A percentile compares a stretch with the other conserved stretches of the same genome.
These are phyloP conservation scores for Acer campestre DNA, from an alignment of 345 rosid genomes.

Conservation along the genomic window DNA sequence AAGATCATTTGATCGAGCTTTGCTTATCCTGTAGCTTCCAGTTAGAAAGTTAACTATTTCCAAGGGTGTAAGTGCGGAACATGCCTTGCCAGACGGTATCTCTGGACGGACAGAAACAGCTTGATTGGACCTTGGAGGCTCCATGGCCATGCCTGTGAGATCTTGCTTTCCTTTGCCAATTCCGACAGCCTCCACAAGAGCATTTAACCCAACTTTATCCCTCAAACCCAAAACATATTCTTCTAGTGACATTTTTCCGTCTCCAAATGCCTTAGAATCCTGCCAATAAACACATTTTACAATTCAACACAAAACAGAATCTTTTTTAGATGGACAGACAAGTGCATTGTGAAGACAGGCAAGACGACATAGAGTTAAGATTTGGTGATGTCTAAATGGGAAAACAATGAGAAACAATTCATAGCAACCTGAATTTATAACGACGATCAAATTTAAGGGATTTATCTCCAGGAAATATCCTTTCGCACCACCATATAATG, in stretches of 20 bases:
- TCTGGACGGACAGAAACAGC: slow-evolving; percentile 42
- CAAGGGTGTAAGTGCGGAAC: slow-evolving; percentile 49
- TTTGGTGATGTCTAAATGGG: no score
- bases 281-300: slow-evolving; percentile 20
- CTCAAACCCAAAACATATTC: slow-evolving; percentile 70
- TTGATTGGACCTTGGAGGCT: slow-evolving; percentile 54
- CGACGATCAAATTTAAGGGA: no score
- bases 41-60: slow-evolving; percentile 70
- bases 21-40: slow-evolving; percentile 72
- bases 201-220: slow-evolving; percentile 40
- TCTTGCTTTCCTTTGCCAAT: slow-evolving; percentile 69
- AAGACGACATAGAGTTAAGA: neutral
- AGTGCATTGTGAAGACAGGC: neutral
- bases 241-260: slow-evolving; percentile 52
- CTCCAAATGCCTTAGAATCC: slow-evolving; percentile 48
- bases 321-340: neutral
- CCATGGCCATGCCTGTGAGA: slow-evolving; percentile 55
- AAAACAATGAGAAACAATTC: neutral
- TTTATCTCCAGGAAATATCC: neutral
- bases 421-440: neutral
- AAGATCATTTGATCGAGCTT: slow-evolving; percentile 74
- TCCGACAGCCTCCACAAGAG: slow-evolving; percentile 49
- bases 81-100: slow-evolving; percentile 63
- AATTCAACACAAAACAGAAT: neutral
- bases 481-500: neutral